Evolutionary conservation across 78 protist genomes (phyloP), one percentile per base, ranked within the genome.

Genomic region (Chrysochromulina parva): DNA sequence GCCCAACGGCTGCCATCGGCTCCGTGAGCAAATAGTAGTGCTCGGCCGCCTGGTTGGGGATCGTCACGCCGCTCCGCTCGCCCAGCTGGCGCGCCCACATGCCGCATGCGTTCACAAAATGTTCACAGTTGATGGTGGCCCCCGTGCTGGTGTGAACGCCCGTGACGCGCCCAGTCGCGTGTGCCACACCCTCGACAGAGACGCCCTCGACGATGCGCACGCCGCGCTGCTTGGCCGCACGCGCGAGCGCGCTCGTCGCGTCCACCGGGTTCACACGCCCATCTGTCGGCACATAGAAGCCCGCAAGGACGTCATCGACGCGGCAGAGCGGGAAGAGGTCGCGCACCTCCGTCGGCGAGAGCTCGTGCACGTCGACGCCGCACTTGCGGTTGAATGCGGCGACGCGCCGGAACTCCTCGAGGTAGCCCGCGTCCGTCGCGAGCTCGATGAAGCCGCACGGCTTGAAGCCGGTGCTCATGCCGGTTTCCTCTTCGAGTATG

Each of bases 1-100:
- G 55, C 80, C 48, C 16, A 73, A 26, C 80, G 16, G 16, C 28
- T 90, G 47, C 38, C 76, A 93, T 67, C 38, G 38, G 20, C 55
- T 90, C 91, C 17, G 95, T 89, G 85, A 93, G 48, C 17, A 89
- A 60, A 53, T 93, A 93, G 52, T 67, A 93, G 84, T 93, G 95
- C 90, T 93, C 95, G 2, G 92, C 91, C 3, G 95, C 92, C 24
- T 93, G 95, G 69, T 54, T 47, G 24, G 95, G 95, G 52, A 93
- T 26, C 53, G 22, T 6, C 20, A 93, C 95, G 19, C 60, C 90
- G 10, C 52, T 11, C 71, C 55, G 20, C 52, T 60, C 67, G 17
- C 50, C 88, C 2, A 90, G 26, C 81, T 80, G 85, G 60, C 87
- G 76, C 59, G 80, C 71, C 85, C 87, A 74, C 87, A 80, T 58